These are phyloP conservation scores for Lentithecium fluviatile DNA, from an alignment of 495 filamentous ascomycete genomes.

Conservation along the genomic window DNA sequence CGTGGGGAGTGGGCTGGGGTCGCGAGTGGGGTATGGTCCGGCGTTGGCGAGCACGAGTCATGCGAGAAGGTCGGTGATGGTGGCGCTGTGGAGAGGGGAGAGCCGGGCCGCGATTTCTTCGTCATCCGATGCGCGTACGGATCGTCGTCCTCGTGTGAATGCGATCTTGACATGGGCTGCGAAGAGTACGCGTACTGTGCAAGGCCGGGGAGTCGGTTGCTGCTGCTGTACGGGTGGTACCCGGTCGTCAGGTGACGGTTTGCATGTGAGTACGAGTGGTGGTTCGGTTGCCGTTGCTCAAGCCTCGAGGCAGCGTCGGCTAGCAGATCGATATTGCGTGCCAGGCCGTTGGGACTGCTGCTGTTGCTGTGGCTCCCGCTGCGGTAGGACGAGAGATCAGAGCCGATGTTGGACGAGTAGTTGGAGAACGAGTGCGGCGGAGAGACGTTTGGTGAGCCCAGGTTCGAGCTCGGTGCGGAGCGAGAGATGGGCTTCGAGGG, in stretches of 20 bases:
- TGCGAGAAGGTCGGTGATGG: slow-evolving; percentile 98
- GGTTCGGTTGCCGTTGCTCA: slow-evolving; percentile 57
- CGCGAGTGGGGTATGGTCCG: slow-evolving; percentile 92
- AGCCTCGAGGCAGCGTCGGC: slow-evolving; percentile 86
- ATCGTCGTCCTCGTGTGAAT: slow-evolving; percentile 83
- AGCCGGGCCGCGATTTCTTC: slow-evolving; percentile 87
- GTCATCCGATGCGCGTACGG: slow-evolving; percentile 69
- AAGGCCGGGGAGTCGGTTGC: slow-evolving; percentile 63
- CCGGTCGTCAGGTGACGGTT: slow-evolving; percentile 48
- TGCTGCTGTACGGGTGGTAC: slow-evolving; percentile 35
- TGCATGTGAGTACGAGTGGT: slow-evolving; percentile 41
- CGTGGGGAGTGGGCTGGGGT: slow-evolving; percentile 95
- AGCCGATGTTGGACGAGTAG: slow-evolving; percentile 65
- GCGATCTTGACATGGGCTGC: slow-evolving; percentile 83
- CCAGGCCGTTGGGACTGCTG: slow-evolving; percentile 45
- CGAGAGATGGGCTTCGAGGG: slow-evolving; percentile 72
- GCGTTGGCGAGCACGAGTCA: slow-evolving; percentile 92
- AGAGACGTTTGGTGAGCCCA: slow-evolving; percentile 92
- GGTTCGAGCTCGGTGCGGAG: slow-evolving; percentile 85
- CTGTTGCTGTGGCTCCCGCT: slow-evolving; percentile 44
- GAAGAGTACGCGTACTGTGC: slow-evolving; percentile 71
- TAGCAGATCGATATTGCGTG: slow-evolving; percentile 80
- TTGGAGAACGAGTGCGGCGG: slow-evolving; percentile 85
- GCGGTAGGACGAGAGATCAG: slow-evolving; percentile 62
- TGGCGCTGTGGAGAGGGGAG: slow-evolving; percentile 90